Evolutionary conservation across 139 green algal genomes (phyloP), one percentile per base, ranked within the genome.

Genomic region (Micractinium conductrix): DNA sequence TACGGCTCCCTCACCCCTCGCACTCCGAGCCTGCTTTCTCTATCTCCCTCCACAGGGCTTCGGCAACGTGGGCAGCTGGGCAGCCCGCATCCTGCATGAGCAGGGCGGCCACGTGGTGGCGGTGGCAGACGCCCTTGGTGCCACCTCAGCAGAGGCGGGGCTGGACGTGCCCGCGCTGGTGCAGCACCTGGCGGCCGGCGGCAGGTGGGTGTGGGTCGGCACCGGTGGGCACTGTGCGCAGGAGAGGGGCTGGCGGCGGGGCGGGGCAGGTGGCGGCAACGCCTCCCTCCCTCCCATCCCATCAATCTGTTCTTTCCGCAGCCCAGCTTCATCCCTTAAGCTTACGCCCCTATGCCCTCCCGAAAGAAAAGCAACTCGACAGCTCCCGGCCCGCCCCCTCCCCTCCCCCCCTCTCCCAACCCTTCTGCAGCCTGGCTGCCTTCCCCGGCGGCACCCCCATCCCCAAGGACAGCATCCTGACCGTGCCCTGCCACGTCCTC

Each of bases 401-500:
- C 6, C 33, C 35, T 35, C 37, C 37, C 44, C 26, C 74, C 74
- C 50, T 70, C 6, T 42, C 28, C n/a, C n/a, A 9, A 5, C 21
- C 35, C 58, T 17, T 37, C n/a, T 50, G 78, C 78, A 83, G 78
- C 78, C 78, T 83, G 40, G 79, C 78, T n/a, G 79, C 79, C 19
- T 89, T 84, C 50, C 38, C 85, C 12, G 85, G 83, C 65, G 89
- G 87, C 35, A 26, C 84, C 14, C 42, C 80, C 0, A 85, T 95
- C 16, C 74, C 74, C 38, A 90, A 91, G 48, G 89, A 85, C 22
- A 87, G 40, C n/a, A 91, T 96, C 70, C 90, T 97, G 40, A 88
- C 92, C 33, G 84, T 93, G 22, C 90, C 89, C 0, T 98, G 96
- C 86, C 95, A 98, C 62, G 93, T 98, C 67, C 91, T 98, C 43